These are phyloP conservation scores for Ambrosiella xylebori DNA, from an alignment of 2,329 filamentous ascomycete genomes.

Conservation along the genomic window DNA sequence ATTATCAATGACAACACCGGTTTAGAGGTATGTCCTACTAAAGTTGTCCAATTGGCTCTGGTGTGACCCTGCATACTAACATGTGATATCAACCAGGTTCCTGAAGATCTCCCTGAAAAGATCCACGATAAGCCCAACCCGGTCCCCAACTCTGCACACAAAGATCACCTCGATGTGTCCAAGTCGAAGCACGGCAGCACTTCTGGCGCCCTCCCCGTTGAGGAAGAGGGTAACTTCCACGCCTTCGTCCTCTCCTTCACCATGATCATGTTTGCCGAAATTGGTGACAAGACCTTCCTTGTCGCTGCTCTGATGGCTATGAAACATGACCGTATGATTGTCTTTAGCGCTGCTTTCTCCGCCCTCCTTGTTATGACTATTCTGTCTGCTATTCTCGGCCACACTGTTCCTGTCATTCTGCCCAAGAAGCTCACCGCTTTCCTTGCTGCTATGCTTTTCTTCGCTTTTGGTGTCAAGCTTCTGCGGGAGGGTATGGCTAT, in stretches of 20 bases:
- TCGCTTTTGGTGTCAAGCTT: slow-evolving; percentile 74
- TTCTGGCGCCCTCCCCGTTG: slow-evolving; percentile 17
- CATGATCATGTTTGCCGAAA: slow-evolving; percentile 94
- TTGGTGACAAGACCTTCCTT: slow-evolving; percentile 97
- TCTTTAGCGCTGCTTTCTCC: slow-evolving; percentile 87
- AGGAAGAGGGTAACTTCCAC: slow-evolving; percentile 41
- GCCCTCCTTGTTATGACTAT: slow-evolving; percentile 90
- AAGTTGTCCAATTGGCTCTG: not conserved
- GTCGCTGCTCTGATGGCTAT: slow-evolving; percentile 97
- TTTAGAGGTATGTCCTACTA: slow-evolving; percentile 36
- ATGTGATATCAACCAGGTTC: slow-evolving; percentile 41
- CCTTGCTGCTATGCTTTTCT: slow-evolving; percentile 67
- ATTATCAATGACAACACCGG: slow-evolving; percentile 20
- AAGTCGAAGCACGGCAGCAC: slow-evolving; percentile 14
- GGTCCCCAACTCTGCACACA: slow-evolving; percentile 46
- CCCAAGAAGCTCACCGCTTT: slow-evolving; percentile 84
- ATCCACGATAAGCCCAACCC: slow-evolving; percentile 59
- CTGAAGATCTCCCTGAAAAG: slow-evolving; percentile 60
- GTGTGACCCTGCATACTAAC: slow-evolving; percentile 2
- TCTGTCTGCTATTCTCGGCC: slow-evolving; percentile 78
- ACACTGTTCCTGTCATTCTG: slow-evolving; percentile 77
- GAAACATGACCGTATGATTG: slow-evolving; percentile 84
- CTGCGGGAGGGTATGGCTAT: slow-evolving; percentile 76
- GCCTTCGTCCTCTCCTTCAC: slow-evolving; percentile 84
- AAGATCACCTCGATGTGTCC: slow-evolving; percentile 41